Evolutionary conservation across 192 early-diverging fungal species (phyloP), one percentile per base, ranked within the genome.

Genomic region (Podila epicladia): DNA sequence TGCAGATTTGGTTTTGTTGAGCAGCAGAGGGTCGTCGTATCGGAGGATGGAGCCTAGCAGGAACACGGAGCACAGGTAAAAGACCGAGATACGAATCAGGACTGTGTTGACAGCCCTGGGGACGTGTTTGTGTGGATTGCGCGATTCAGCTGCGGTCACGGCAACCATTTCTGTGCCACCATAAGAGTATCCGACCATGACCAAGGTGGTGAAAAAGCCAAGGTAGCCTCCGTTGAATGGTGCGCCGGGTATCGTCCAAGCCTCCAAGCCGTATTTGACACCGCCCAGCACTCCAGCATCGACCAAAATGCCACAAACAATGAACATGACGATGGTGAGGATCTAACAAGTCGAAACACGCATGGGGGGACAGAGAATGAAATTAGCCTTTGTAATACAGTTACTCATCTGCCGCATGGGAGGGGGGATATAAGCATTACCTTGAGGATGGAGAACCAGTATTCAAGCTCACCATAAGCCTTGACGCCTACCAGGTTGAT

Each of bases 111-210:
- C 92, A 6, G 91, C 93, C 22, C 75, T 82, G 37, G 93, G 93
- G 3, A 94, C 92, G 33, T 91, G 88, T 58, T 91, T 89, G n/a
- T 87, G 84, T 33, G 96, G 96, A 70, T 88, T 86, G 35, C 84
- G 76, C 57, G 91, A 91, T 82, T 98, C 96, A 64, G 94, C 96
- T 20, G 95, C 95, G 15, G 95, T 95, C 51, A 98, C 91, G 57
- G 95, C 96, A 35, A 95, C 91, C 48, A 98, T 86, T 72, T 97
- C 96, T 8, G 96, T 95, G 45, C 96, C 96, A 82, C 92, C 92
- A 78, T 93, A 93, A 53, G 94, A 90, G 72, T 93, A 96, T 58
- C 90, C 92, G n/a, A 95, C 95, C 5, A 89, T 88, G 64, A 92
- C 87, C 64, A 95, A 89, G 9, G 87, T 83, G 69, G 84, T 90